Evolutionary conservation across 2,329 filamentous ascomycete species (phyloP).

Genomic region (Fusarium temperatum): DNA sequence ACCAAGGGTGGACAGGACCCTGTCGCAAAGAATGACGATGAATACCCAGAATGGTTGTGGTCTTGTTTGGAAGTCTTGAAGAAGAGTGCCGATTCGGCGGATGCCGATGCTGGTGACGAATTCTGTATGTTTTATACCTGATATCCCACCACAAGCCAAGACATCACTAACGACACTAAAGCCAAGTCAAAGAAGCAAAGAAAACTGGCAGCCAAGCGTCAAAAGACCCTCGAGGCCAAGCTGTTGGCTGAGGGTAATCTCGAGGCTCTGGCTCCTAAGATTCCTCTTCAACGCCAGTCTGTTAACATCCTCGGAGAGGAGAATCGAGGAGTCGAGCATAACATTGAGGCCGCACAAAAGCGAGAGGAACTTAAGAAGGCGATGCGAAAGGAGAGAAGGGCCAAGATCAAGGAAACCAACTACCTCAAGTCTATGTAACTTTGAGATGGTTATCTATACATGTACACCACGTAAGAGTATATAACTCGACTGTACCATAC

Average conservation of each 20-base stretch:
- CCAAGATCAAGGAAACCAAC: slow-evolving; percentile 84
- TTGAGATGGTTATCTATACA: slow-evolving; percentile 13
- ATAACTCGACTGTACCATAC: slow-evolving; percentile 42
- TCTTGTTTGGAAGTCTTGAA: slow-evolving; percentile 70
- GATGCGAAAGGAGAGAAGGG: slow-evolving; percentile 78
- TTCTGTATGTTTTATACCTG: slow-evolving; percentile 72
- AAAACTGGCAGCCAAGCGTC: slow-evolving; percentile 72
- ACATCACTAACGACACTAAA: slow-evolving; percentile 47
- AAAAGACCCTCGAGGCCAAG: slow-evolving; percentile 64
- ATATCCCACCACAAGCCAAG: neutral
- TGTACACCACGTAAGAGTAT: slow-evolving; percentile 42
- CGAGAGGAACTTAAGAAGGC: slow-evolving; percentile 73
- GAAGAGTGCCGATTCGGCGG: slow-evolving; percentile 59
- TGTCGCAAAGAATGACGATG: slow-evolving; percentile 75
- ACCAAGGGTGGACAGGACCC: slow-evolving; percentile 78
- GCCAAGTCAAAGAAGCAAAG: slow-evolving; percentile 88
- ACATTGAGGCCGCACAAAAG: slow-evolving; percentile 58
- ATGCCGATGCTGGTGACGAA: slow-evolving; percentile 72
- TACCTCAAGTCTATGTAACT: slow-evolving; percentile 82
- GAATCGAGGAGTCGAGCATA: slow-evolving; percentile 54
- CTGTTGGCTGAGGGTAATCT: slow-evolving; percentile 73
- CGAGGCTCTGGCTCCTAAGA: slow-evolving; percentile 70
- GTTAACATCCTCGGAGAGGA: slow-evolving; percentile 72
- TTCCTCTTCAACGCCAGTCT: slow-evolving; percentile 80
- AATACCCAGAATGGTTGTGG: slow-evolving; percentile 87